Base-by-base conservation (phyloP, 2,329 filamentous ascomycete genomes). In the Hypoxylon sp. region DNA sequence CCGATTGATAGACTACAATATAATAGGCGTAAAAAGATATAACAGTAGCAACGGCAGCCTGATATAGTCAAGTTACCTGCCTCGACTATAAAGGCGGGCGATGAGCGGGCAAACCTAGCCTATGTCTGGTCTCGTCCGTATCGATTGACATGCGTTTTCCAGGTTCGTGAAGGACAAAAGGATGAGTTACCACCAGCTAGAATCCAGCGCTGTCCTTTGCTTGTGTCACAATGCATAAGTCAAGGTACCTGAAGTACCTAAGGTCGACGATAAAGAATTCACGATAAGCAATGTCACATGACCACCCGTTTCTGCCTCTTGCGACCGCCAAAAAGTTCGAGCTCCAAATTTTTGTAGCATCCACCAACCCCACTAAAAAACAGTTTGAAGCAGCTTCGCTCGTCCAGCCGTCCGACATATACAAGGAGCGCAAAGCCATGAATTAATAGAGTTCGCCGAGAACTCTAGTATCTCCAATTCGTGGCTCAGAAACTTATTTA, bases 271-370 rank as follows among this genome's bases (percentile, higher is more conserved):
- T 55, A 56, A 60, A 51, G 30, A 58, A 32, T 28, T 60, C 56
- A 38, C 32, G 50, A 63, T 66, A 60, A 61, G 51, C 21, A 30
- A 19, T 53, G 41, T 70, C 67, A 70, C 67, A 59, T 70, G 67
- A 70, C 25, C 23, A 52, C 19, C n/a, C 32, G 13, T 64, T 75
- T 76, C 79, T 85, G 83, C 83, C 82, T 61, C 36, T 21, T 32
- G 57, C 72, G 72, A 84, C 83, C 83, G 82, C 82, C 77, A 83
- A 84, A 84, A 80, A 79, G 76, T 76, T 74, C 60, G 48, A 68
- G 68, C 60, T 71, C 60, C 65, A 62, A 71, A 65, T 32, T 65
- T 64, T 56, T 60, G 25, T 19, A 32, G 59, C 60, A 30, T 19
- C 53, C 25, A 9, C 21, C 50, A 46, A 62, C 66, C 67, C 68